Percentiles rank a stretch among this genome's conserved stretches.
phyloP scores from a whole-genome alignment of 1,139 yeast species.

The Diutina neorugosa region DNA sequence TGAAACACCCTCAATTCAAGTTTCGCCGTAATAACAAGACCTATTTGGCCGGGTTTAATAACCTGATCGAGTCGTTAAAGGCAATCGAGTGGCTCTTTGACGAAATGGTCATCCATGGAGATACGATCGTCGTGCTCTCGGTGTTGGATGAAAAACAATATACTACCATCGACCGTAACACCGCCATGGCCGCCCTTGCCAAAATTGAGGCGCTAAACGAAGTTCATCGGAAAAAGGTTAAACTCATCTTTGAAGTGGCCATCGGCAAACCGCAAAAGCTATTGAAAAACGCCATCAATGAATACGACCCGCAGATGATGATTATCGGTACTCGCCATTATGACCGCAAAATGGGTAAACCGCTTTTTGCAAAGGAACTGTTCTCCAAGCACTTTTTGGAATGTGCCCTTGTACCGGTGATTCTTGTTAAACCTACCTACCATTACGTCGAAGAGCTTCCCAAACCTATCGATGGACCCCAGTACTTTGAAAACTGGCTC shows the following conservation, averaged over 20 bases:
- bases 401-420: constrained; percentile 57
- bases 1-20: constrained; percentile 43
- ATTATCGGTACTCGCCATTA: constrained; percentile 45
- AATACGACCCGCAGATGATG: constrained; percentile 54
- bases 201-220: constrained; percentile 34
- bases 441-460: constrained; percentile 18
- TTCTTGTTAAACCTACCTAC: constrained; percentile 50
- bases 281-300: constrained; percentile 42
- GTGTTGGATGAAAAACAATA: constrained; percentile 38
- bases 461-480: constrained; percentile 8
- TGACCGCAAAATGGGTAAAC: constrained; percentile 8
- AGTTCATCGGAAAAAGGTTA: constrained; percentile 33
- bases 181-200: constrained; percentile 22
- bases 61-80: constrained; percentile 40
- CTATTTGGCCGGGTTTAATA: constrained; percentile 49
- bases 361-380: constrained; percentile 33
- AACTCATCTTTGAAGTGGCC: constrained; percentile 46
- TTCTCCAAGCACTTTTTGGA: constrained; percentile 54
- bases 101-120: constrained; percentile 52
- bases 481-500: constrained; percentile 10
- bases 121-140: constrained; percentile 48
- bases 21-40: constrained; percentile 50
- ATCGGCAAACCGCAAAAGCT: constrained; percentile 50
- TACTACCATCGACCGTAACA: constrained; percentile 16
- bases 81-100: constrained; percentile 60